Evolutionary conservation across 768 basidiomycete species (phyloP), one percentile per base, ranked within the genome.

Genomic region (Boletellus ananas): DNA sequence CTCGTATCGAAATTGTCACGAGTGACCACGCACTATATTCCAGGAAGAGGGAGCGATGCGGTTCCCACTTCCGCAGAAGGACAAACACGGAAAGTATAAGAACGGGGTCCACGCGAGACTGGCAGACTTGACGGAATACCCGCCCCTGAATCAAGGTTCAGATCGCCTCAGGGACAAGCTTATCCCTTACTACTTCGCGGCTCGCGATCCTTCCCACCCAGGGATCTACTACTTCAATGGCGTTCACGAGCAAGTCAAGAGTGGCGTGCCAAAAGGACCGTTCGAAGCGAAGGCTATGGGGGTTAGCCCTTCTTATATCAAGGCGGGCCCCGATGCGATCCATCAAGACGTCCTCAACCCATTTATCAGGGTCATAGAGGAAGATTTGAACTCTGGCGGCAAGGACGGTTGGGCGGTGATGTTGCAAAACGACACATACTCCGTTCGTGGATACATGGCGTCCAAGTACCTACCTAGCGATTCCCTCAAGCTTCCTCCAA

Each of bases 1-100:
- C 16, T 38, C 16, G 4, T 18, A n/a, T 27, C 14, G 17, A 16
- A 42, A 10, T 4, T 23, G 21, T 14, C 39, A 23, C 23, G 5
- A 2, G 23, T 48, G 7, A 55, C 12, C 27, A 10, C 45, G 18
- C n/a, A 40, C 0, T 18, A 5, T 39, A 21, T 18, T 17, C 8
- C 40, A 62, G 60, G 74, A 74, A 48, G 64, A 69, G 21, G 74
- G 74, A 0, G 74, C 74, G 1, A 74, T 74, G 73, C 68, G 74
- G 3, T 76, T 58, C 52, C 63, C 63, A 2, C 35, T 62, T 16
- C 60, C 60, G 13, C 51, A 53, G 54, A 61, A 56, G 46, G 57
- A 46, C 8, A 27, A 45, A 3, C 0, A 18, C 6, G 61, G 58
- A 34, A 18, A 45, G 1, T 61, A 56, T 20, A 55, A 66, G 38